These are phyloP conservation scores for Linum usitatissimum DNA, from an alignment of 345 rosid species.

Conservation along the genomic window DNA sequence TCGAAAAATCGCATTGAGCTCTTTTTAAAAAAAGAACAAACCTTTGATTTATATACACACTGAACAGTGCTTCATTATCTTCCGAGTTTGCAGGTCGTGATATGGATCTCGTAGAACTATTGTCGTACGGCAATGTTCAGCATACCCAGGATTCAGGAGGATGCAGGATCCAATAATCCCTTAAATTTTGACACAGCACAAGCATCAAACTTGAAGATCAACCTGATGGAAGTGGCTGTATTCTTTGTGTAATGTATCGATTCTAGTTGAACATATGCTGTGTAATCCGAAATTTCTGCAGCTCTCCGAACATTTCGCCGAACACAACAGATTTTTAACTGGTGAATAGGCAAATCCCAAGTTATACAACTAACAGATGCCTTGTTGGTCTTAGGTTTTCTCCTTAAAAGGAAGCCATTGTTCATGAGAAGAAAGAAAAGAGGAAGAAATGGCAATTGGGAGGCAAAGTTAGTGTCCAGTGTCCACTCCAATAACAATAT, in stretches of 20 bases:
- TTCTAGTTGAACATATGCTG: too few relatives aligned
- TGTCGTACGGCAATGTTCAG: slow-evolving; percentile 78
- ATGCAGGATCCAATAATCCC: slow-evolving; percentile 68
- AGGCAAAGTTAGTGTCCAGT: slow-evolving; percentile 3
- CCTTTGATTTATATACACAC: slow-evolving; percentile 9
- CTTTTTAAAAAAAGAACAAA: background rate
- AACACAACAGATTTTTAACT: too few relatives aligned
- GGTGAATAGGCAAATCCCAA: too few relatives aligned
- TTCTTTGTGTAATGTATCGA: too few relatives aligned
- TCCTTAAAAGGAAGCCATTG: slow-evolving; percentile 11
- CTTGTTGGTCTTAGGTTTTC: slow-evolving; percentile 2
- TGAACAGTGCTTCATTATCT: slow-evolving; percentile 7
- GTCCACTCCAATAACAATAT: too few relatives aligned
- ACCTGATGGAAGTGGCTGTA: too few relatives aligned
- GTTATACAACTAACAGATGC: background rate
- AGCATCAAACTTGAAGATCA: too few relatives aligned
- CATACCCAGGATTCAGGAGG: slow-evolving; percentile 53
- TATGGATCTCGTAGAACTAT: slow-evolving; percentile 81
- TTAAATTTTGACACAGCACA: background rate
- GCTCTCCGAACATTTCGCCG: too few relatives aligned
- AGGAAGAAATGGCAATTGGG: slow-evolving; percentile 5
- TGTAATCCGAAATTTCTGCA: too few relatives aligned
- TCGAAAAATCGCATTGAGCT: background rate
- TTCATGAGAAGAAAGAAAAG: slow-evolving; percentile 5
- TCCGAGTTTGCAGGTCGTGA: slow-evolving; percentile 47